Base-by-base conservation (phyloP, 495 filamentous ascomycete genomes). In the Penicillium coffeae region DNA sequence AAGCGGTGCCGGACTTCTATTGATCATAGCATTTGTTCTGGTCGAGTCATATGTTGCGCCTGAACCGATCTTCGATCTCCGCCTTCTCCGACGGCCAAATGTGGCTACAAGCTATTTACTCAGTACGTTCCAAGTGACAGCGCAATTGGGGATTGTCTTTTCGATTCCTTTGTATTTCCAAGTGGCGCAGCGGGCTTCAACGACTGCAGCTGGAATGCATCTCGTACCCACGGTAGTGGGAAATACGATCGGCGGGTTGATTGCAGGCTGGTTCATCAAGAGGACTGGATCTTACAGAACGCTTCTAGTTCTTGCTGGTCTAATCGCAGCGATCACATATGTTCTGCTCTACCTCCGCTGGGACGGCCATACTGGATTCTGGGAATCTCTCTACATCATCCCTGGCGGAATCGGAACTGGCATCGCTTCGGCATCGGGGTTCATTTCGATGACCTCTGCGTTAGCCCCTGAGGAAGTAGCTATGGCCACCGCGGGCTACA, bases 81-180 rank as follows among this genome's bases (percentile, higher is more conserved):
- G 72, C 20, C 73, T 88, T 13, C 68, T 88, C 8, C 66, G 62
- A 27, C 64, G 76, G 13, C 65, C 71, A 25, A 83, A 84, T 36
- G 74, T 82, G 1, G 59, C 80, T 0, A 54, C 73, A 0, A 74
- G 75, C 10, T 86, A 84, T 50, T 20, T 79, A 0, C 75, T 82
- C 38, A 64, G 72, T 21, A 66, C 62, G 0, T 63, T 81, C 0
- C 83, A 86, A 32, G 68, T 63, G 0, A 73, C 72, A 0, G 81
- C 84, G 0, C 85, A 89, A 49, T 48, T 84, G 2, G 56, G 76
- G 70, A 71, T 59, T 72, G 65, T 59, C 47, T 75, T 60, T 51
- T 61, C 59, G 8, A 76, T 87, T 0, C 85, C 85, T 0, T 64
- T 89, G 0, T 89, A 88, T 59, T 88, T 87, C 55, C 81, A 85